Conservation (phyloP, 345 rosid genomes). For the Cardamine occulta region DNA sequence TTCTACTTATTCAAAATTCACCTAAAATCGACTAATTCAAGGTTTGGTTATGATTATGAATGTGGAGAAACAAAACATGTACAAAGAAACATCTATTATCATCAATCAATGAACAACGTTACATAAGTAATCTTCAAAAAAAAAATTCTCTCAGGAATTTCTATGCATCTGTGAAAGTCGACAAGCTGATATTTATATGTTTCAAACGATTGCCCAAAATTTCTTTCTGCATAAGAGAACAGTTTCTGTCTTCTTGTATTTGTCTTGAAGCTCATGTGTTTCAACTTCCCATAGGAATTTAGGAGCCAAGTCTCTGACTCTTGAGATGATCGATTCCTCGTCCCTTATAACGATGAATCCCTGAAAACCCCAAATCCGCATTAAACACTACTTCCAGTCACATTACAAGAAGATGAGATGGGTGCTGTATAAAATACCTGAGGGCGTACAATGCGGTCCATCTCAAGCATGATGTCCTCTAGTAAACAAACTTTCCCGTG, state of each 20-base stretch:
- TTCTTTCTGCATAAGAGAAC: slow-evolving; percentile 83
- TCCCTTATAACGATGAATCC: slow-evolving; percentile 81
- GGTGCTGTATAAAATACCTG: slow-evolving; percentile 52
- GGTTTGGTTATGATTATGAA: not conserved
- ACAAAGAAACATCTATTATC: slow-evolving; percentile 9
- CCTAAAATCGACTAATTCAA: not conserved
- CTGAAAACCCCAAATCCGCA: slow-evolving; percentile 48
- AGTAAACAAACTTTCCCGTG: slow-evolving; percentile 62
- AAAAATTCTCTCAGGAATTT: not conserved
- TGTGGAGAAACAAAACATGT: slow-evolving; percentile 20
- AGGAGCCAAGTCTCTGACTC: slow-evolving; percentile 67
- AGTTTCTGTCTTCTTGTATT: slow-evolving; percentile 61
- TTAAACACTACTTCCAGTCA: not conserved
- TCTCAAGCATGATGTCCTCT: slow-evolving; percentile 93
- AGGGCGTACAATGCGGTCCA: slow-evolving; percentile 92
- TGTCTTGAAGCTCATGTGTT: slow-evolving; percentile 58
- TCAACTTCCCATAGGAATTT: slow-evolving; percentile 86
- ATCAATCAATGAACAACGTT: slow-evolving; percentile 25
- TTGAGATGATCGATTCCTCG: slow-evolving; percentile 57
- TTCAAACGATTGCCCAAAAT: slow-evolving; percentile 74
- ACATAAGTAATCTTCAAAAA: slow-evolving; percentile 9
- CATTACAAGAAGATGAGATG: not conserved
- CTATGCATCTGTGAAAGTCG: not conserved
- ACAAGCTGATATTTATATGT: not conserved
- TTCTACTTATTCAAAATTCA: slow-evolving; percentile 9